These are phyloP conservation scores for Hibiscus syriacus DNA, from an alignment of 345 rosid genomes.

Conservation along the genomic window DNA sequence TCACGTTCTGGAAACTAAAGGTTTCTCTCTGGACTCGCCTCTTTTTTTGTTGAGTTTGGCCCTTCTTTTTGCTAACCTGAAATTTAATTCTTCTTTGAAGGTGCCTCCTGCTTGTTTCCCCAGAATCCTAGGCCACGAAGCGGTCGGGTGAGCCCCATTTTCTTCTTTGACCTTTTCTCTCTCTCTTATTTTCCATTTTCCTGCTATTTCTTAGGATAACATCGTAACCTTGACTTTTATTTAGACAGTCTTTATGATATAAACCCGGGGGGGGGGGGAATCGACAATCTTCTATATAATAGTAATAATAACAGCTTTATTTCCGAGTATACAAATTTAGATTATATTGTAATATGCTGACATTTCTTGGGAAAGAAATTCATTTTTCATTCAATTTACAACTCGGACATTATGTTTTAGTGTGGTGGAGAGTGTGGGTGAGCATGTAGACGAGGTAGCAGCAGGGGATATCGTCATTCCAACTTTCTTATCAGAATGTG, in stretches of 20 bases:
- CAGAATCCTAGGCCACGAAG: slow-evolving; percentile 85
- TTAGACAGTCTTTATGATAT: background rate
- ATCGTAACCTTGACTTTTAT: background rate
- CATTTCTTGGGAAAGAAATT: too few species aligned
- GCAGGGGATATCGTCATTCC: slow-evolving; percentile 75
- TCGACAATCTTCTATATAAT: too few species aligned
- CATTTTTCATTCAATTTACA: background rate
- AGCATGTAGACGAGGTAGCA: slow-evolving; percentile 42
- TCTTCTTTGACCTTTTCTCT: background rate
- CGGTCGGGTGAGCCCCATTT: slow-evolving; percentile 56
- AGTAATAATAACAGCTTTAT: too few species aligned
- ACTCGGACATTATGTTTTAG: slow-evolving; percentile 24
- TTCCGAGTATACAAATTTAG: too few species aligned
- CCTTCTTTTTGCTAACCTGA: background rate
- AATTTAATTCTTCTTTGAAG: slow-evolving; percentile 18
- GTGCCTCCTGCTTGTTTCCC: slow-evolving; percentile 68
- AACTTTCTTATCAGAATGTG: slow-evolving; percentile 63
- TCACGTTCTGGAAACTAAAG: slow-evolving; percentile 69
- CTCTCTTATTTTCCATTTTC: too few species aligned
- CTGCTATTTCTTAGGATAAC: background rate
- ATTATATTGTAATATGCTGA: too few species aligned
- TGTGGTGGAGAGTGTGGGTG: slow-evolving; percentile 82
- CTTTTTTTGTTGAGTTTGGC: background rate
- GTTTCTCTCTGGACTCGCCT: slow-evolving; percentile 8
- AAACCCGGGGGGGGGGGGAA: background rate